Evolutionary conservation across 192 early-diverging fungal species (phyloP).

Genomic region (Linnemannia elongata): DNA sequence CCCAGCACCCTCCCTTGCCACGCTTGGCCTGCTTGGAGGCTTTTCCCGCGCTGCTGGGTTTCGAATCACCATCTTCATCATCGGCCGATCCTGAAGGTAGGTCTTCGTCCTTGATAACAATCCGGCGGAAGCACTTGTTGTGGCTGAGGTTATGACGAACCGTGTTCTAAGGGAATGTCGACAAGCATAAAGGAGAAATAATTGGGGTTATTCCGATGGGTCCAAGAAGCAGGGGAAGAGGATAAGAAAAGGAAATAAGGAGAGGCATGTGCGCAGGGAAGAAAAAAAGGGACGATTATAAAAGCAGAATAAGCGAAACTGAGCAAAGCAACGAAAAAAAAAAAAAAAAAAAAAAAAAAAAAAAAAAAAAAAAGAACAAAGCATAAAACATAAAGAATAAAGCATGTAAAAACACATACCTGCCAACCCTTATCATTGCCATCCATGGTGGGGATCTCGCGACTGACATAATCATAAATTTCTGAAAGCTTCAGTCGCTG

Average conservation of each 20-base stretch:
- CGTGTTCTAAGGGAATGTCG: conserved; percentile 12
- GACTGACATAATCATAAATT: conserved; percentile 26
- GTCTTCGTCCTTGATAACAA: conserved; percentile 2
- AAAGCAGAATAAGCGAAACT: not conserved
- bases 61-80: not conserved
- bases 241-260: not conserved
- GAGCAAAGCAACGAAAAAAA: not conserved
- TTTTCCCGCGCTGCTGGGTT: not conserved
- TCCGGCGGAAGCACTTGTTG: conserved; percentile 20
- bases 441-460: conserved; percentile 26
- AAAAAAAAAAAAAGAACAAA: no score
- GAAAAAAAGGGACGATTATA: not conserved
- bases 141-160: conserved; percentile 33
- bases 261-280: not conserved
- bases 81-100: not conserved
- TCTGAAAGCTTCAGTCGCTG: conserved; percentile 32
- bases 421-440: conserved; percentile 35
- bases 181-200: not conserved
- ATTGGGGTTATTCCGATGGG: not conserved
- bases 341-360: no score
- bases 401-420: conserved; percentile 1
- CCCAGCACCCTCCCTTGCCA: conserved; percentile 28
- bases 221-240: not conserved
- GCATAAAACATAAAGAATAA: no score
- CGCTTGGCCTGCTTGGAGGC: not conserved